Conservation (phyloP, 108 stramenopile genomes). For the Cyclostephanos tholiformis region DNA sequence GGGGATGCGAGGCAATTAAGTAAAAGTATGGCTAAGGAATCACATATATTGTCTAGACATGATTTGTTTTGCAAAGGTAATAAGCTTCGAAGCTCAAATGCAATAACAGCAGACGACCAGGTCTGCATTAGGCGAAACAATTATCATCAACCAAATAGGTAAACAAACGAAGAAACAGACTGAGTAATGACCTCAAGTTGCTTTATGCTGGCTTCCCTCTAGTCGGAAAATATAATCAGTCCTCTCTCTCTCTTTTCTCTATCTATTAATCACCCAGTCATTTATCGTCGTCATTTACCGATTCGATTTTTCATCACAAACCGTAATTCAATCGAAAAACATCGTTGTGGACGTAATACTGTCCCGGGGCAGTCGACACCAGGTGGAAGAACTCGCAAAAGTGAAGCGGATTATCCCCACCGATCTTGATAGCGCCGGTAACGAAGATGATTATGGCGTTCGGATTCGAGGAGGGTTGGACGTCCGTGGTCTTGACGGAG, state of each 20-base stretch:
- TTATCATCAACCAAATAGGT: not conserved
- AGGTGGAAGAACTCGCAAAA: slow-evolving; percentile 95
- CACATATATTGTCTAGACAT: not conserved
- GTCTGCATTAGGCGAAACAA: too few species aligned
- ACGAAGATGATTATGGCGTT: slow-evolving; percentile 86
- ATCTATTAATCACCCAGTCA: not conserved
- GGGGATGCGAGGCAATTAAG: too few species aligned
- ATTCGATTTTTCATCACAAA: slow-evolving; percentile 43
- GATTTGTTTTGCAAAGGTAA: not conserved
- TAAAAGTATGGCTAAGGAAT: not conserved
- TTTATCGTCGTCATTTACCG: too few species aligned
- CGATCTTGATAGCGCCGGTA: slow-evolving; percentile 79
- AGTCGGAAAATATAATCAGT: not conserved
- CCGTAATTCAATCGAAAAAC: slow-evolving; percentile 96
- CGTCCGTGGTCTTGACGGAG: slow-evolving; percentile 79
- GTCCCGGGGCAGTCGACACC: slow-evolving; percentile 79
- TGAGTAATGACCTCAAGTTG: not conserved
- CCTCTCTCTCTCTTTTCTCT: not conserved
- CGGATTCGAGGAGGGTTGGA: slow-evolving; percentile 72
- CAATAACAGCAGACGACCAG: not conserved
- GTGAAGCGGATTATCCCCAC: slow-evolving; percentile 93
- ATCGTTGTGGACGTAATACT: slow-evolving; percentile 95
- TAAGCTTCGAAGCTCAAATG: not conserved
- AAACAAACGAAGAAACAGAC: too few species aligned
- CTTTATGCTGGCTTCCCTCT: not conserved